These are phyloP conservation scores for Cenchrus purpureus DNA, from an alignment of 176 grass and related monocot genomes.

Conservation along the genomic window DNA sequence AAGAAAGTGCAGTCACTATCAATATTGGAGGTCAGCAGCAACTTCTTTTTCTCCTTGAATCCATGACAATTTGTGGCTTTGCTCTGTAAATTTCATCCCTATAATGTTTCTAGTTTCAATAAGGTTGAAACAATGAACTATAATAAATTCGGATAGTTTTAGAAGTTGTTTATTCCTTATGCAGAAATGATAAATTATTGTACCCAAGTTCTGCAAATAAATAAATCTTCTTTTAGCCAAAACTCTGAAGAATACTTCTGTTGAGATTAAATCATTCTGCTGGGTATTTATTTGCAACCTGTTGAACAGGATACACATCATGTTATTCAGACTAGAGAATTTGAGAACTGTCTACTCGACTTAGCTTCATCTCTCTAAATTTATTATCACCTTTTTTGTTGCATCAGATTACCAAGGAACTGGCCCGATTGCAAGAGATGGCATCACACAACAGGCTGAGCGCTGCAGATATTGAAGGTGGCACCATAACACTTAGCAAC, in stretches of 20 bases:
- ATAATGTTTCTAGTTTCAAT: background rate
- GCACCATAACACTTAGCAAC: conserved; percentile 96
- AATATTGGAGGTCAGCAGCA: conserved; percentile 76
- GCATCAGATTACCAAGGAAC: conserved; percentile 81
- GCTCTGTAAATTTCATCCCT: background rate
- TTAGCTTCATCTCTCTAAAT: background rate
- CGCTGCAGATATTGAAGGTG: conserved; percentile 72
- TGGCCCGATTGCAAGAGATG: conserved; percentile 74
- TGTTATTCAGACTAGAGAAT: background rate
- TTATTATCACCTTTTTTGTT: conserved; percentile 10
- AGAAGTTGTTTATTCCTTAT: background rate
- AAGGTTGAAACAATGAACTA: background rate
- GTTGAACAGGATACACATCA: background rate
- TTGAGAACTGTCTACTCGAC: background rate
- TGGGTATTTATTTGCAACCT: background rate
- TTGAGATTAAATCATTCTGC: background rate
- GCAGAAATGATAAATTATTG: background rate
- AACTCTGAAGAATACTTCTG: conserved; percentile 11
- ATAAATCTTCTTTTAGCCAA: background rate
- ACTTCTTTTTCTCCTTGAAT: background rate
- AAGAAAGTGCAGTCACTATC: conserved; percentile 94
- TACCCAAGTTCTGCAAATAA: background rate
- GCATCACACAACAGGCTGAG: conserved; percentile 74
- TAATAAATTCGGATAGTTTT: background rate
- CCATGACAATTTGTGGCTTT: conserved; percentile 27